Evolutionary conservation across 1,284 basidiomycete species (phyloP), one percentile per base, ranked within the genome.

Genomic region (Schizophyllum commune): DNA sequence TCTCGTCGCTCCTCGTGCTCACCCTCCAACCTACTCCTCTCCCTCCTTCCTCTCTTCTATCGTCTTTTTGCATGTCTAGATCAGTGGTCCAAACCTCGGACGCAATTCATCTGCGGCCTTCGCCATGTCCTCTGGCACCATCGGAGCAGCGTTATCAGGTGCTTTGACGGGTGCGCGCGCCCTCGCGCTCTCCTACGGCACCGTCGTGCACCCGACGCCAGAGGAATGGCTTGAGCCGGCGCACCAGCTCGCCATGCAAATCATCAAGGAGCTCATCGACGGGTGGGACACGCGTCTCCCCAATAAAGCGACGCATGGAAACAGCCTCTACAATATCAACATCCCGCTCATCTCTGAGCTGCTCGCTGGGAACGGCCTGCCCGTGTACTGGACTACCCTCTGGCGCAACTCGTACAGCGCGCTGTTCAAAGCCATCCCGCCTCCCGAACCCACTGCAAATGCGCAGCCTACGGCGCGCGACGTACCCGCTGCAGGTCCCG

Each of bases 111-210:
- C 67, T 91, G 89, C 91, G 51, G 92, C 93, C 1, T 93, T 94
- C 70, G 82, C 89, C 5, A 78, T 96, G 52, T 94, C 92, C 0
- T 94, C 92, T 20, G 95, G 95, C 0, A 97, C 95, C 1, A 81
- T 97, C 63, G 94, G 95, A 52, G 94, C 93, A 1, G 91, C 94
- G 1, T 77, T 96, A 67, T 89, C 91, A 15, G 85, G 88, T 1
- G 86, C 92, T 1, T 74, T 96, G 56, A 88, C 90, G 27, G 77
- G 82, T 65, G 76, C 79, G 54, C 82, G 89, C 57, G 80, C 91
- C 32, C 90, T 93, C 66, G 87, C 91, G 0, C 70, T 97, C 32
- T 94, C 91, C 0, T 97, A 94, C 71, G 94, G 92, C 33, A 91
- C 84, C 20, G 85, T 96, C 61, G 72, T 81, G 52, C 81, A 85